A percentile compares a stretch with the other conserved stretches of the same genome.
Evolutionary conservation across 805 yeast genomes (phyloP).

Genomic region (Hanseniaspora nectarophila): DNA sequence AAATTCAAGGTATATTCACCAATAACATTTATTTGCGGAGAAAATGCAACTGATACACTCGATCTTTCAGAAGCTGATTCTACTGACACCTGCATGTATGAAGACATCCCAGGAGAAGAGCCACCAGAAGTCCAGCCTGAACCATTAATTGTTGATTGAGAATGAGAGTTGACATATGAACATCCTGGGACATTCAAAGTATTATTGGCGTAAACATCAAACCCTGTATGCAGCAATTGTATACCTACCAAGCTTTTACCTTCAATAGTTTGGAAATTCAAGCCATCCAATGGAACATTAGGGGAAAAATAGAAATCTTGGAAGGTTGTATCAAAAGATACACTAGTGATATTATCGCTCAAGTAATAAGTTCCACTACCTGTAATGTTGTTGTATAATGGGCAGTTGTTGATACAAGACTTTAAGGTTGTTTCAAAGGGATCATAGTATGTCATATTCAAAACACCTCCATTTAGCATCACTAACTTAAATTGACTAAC

Average conservation of each 20-base stretch:
- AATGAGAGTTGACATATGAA: slow-evolving; percentile 21
- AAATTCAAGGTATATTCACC: slow-evolving; percentile 65
- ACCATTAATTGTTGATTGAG: slow-evolving; percentile 24
- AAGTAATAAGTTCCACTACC: slow-evolving; percentile 22
- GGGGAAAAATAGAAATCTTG: slow-evolving; percentile 79
- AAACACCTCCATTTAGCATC: slow-evolving; percentile 71
- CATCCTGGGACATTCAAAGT: slow-evolving; percentile 60
- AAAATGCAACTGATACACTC: slow-evolving; percentile 35
- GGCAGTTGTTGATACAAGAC: slow-evolving; percentile 84
- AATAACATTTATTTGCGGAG: slow-evolving; percentile 56
- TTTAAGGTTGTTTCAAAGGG: slow-evolving; percentile 47
- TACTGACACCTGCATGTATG: slow-evolving; percentile 26
- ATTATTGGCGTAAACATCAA: slow-evolving; percentile 62
- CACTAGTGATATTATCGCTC: slow-evolving; percentile 26
- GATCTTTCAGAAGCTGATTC: slow-evolving; percentile 24
- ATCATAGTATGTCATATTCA: slow-evolving; percentile 80
- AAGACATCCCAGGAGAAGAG: slow-evolving; percentile 20
- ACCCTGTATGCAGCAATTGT: slow-evolving; percentile 47
- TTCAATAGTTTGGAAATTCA: slow-evolving; percentile 52
- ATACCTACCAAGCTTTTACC: slow-evolving; percentile 52
- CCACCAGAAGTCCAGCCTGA: slow-evolving; percentile 26
- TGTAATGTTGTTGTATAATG: slow-evolving; percentile 38
- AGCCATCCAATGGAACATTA: slow-evolving; percentile 43
- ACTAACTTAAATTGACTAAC: slow-evolving; percentile 57
- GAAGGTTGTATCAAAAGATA: slow-evolving; percentile 35